These are phyloP conservation scores for Haematococcus lacustris DNA, from an alignment of 139 green algal genomes.

Conservation along the genomic window DNA sequence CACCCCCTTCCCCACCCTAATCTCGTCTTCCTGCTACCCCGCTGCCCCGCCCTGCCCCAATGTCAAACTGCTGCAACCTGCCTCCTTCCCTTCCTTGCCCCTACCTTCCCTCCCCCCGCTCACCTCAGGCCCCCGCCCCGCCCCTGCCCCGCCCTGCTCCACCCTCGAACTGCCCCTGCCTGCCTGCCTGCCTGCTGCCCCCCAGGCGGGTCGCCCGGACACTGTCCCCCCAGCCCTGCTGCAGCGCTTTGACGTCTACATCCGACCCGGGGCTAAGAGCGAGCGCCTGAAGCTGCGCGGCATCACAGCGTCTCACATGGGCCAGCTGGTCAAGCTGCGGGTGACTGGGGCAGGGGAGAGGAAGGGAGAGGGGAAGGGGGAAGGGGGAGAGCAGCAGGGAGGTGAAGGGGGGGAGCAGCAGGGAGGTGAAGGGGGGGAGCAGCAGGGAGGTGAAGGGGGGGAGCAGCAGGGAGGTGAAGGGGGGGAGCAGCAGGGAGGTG, in stretches of 20 bases:
- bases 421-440: background rate
- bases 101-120: too few species aligned
- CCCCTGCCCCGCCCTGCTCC: too few species aligned
- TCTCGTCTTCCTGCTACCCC: background rate
- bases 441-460: too few species aligned
- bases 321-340: conserved; percentile 77
- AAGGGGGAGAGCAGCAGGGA: background rate
- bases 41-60: background rate
- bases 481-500: too few species aligned
- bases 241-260: conserved; percentile 82
- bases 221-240: conserved; percentile 57
- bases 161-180: background rate
- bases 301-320: conserved; percentile 71
- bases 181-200: background rate
- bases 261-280: conserved; percentile 43
- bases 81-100: too few species aligned
- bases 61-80: too few species aligned
- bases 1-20: too few species aligned
- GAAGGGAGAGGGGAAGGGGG: background rate
- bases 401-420: background rate
- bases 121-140: too few species aligned
- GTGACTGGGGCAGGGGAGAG: conserved; percentile 17
- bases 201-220: background rate
- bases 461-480: background rate
- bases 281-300: conserved; percentile 49